These are phyloP conservation scores for Cyberlindnera americana DNA, from an alignment of 805 yeast species.

Conservation along the genomic window DNA sequence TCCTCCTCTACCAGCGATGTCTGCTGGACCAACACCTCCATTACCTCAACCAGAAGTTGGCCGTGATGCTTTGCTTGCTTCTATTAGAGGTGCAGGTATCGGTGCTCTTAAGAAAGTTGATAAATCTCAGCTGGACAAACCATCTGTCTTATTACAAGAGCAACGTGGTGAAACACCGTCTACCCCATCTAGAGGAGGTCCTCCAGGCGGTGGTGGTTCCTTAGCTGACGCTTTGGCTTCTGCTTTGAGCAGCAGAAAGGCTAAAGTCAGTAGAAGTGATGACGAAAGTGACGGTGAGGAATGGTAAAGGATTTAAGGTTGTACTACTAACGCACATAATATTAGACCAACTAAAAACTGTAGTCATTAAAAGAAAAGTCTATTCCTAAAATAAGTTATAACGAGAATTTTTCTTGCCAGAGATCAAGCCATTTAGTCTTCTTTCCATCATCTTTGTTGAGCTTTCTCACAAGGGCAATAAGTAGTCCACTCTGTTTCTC, in stretches of 20 bases:
- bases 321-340: too few relatives aligned
- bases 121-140: slow-evolving; percentile 76
- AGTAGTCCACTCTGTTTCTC: slow-evolving; percentile 15
- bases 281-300: slow-evolving; percentile 82
- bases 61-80: slow-evolving; percentile 80
- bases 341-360: too few relatives aligned
- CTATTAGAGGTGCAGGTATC: slow-evolving; percentile 76
- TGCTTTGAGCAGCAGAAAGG: slow-evolving; percentile 79
- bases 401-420: slow-evolving; percentile 44
- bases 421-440: slow-evolving; percentile 57
- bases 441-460: slow-evolving; percentile 48
- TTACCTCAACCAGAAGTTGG: slow-evolving; percentile 45
- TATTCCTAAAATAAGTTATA: too few relatives aligned
- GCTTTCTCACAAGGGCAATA: slow-evolving; percentile 32
- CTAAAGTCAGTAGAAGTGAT: slow-evolving; percentile 75
- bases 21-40: slow-evolving; percentile 25
- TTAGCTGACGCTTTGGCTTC: slow-evolving; percentile 87
- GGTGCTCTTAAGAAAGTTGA: slow-evolving; percentile 72
- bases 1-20: slow-evolving; percentile 28
- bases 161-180: slow-evolving; percentile 59
- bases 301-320: slow-evolving; percentile 45
- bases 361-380: slow-evolving; percentile 6
- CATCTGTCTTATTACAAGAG: slow-evolving; percentile 68
- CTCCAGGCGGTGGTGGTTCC: slow-evolving; percentile 55
- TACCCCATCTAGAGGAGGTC: slow-evolving; percentile 37